Percentiles rank a stretch among this genome's conserved stretches.
These are phyloP conservation scores for Colletotrichum sp. DNA, from an alignment of 2,329 filamentous ascomycete species.

Conservation along the genomic window DNA sequence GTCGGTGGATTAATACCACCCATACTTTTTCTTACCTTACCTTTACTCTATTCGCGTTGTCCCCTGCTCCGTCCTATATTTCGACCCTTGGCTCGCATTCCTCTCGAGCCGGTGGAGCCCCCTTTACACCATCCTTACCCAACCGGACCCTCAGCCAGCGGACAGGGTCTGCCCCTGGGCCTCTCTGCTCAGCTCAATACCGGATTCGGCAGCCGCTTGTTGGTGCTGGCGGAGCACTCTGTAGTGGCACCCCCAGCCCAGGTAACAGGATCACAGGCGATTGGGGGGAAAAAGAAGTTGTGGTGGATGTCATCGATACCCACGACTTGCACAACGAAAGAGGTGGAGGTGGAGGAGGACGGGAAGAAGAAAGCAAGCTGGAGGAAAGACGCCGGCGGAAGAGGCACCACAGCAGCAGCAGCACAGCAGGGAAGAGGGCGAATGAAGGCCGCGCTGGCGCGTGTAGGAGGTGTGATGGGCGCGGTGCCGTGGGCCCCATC, in stretches of 20 bases:
- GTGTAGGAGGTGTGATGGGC: background rate
- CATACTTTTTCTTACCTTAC: background rate
- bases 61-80: background rate
- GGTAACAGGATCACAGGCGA: background rate
- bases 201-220: slow-evolving; percentile 4
- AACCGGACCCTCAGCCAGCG: background rate
- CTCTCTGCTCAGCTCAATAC: slow-evolving; percentile 9
- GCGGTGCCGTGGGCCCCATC: background rate
- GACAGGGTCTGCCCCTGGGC: background rate
- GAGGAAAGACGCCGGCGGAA: background rate
- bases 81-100: background rate
- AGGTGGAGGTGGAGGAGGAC: background rate
- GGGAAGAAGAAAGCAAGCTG: background rate
- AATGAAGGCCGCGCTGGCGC: background rate
- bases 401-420: background rate
- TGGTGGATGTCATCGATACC: background rate
- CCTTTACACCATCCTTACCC: background rate
- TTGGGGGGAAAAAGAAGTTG: background rate
- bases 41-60: background rate
- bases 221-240: slow-evolving; percentile 4
- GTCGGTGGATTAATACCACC: background rate
- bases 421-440: background rate
- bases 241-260: background rate
- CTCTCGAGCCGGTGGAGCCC: background rate
- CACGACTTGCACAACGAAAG: background rate